A percentile compares a stretch with the other conserved stretches of the same genome.
Evolutionary conservation across 1,284 basidiomycete genomes (phyloP).

Genomic region (Moesziomyces globuligerus): DNA sequence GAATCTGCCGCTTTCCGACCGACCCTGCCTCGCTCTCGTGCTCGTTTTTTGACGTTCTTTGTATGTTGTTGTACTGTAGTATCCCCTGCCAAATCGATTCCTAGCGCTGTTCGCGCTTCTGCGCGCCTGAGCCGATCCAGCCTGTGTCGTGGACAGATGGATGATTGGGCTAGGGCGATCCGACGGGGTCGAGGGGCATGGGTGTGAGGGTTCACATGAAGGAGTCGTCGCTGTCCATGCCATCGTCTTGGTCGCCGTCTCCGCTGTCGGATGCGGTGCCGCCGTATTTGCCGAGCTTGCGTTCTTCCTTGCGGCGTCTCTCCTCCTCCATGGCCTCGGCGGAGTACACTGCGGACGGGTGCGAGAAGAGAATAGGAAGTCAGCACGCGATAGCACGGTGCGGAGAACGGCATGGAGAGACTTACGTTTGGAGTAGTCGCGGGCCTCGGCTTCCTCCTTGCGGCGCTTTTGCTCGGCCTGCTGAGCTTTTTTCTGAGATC

Average conservation of each 20-base stretch:
- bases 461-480: slow-evolving; percentile 68
- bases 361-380: background rate
- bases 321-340: slow-evolving; percentile 60
- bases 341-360: slow-evolving; percentile 49
- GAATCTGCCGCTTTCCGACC: background rate
- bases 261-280: slow-evolving; percentile 19
- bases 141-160: background rate
- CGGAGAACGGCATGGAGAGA: background rate
- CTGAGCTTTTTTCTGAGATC: slow-evolving; percentile 42
- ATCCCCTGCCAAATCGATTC: slow-evolving; percentile 12
- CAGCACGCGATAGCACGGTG: background rate
- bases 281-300: slow-evolving; percentile 34
- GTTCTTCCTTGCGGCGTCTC: slow-evolving; percentile 43
- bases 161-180: background rate
- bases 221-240: slow-evolving; percentile 57
- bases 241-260: slow-evolving; percentile 43
- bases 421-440: slow-evolving; percentile 68
- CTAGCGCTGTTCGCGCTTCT: background rate
- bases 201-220: slow-evolving; percentile 50
- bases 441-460: slow-evolving; percentile 70
- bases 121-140: background rate
- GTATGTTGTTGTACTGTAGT: slow-evolving; percentile 42
- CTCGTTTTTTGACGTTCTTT: slow-evolving; percentile 21
- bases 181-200: no score
- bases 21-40: slow-evolving; percentile 20